These are phyloP conservation scores for Leptographium galeiforme DNA, from an alignment of 2,329 filamentous ascomycete species.

Conservation along the genomic window DNA sequence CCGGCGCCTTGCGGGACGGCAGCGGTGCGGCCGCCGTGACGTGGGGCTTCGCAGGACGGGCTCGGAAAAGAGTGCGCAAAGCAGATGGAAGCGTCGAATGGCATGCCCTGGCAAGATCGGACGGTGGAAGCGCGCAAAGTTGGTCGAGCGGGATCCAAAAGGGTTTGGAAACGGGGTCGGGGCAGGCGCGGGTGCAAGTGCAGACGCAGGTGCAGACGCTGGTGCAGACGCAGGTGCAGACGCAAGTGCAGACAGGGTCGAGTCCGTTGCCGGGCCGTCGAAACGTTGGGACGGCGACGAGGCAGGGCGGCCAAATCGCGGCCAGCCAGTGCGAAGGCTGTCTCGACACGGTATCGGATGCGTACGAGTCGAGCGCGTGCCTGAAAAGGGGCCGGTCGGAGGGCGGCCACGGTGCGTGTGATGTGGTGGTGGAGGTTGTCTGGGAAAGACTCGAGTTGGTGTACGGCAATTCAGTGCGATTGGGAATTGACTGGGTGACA, in stretches of 20 bases:
- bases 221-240: not conserved
- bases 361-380: not conserved
- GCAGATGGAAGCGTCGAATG: not conserved
- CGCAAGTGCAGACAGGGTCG: too few species aligned
- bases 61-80: not conserved
- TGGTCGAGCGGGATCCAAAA: too few species aligned
- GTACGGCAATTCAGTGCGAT: not conserved
- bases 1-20: not conserved
- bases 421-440: not conserved
- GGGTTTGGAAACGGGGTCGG: too few species aligned
- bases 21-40: not conserved
- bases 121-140: too few species aligned
- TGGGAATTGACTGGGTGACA: constrained; percentile 1
- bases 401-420: not conserved
- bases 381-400: not conserved
- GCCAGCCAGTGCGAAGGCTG: too few species aligned
- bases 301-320: too few species aligned
- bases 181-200: not conserved
- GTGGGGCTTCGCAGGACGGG: not conserved
- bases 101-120: not conserved
- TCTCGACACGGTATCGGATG: too few species aligned
- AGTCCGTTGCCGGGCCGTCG: too few species aligned
- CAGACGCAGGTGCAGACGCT: too few species aligned
- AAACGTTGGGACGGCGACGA: too few species aligned
- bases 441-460: not conserved